Evolutionary conservation across 495 filamentous ascomycete genomes (phyloP), one percentile per base, ranked within the genome.

Genomic region (Penicillium chermesinum): DNA sequence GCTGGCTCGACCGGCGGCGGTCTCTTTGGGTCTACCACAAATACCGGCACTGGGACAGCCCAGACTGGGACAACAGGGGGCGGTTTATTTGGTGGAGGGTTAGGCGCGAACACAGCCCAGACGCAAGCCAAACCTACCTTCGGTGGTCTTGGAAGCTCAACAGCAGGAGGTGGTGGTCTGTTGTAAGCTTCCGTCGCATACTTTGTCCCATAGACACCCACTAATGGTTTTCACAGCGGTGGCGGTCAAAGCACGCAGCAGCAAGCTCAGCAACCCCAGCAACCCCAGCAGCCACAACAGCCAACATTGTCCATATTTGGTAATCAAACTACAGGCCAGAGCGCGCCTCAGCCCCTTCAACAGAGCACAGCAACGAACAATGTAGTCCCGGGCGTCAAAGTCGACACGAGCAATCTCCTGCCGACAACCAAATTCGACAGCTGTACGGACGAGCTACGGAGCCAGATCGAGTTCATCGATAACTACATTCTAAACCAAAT

Each of bases 381-480:
- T n/a, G 59, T 73, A 47, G 63, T 76, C 34, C 67, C 86, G 6
- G 88, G 89, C 6, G 87, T 89, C 14, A 83, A 84, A 44, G 82
- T 95, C 30, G 85, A 90, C 65, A 61, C 86, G 21, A 78, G 75
- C 62, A 84, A 88, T 59, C 73, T 96, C 17, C 78, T 86, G 9
- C 80, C 86, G 4, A 96, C 89, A 0, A 96, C 93, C 7, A 85
- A 93, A 46, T 96, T 89, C 70, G 83, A 85, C 62, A 91, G 95
- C 69, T 82, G 94, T 33, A 79, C 87, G 36, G 86, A 91, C 54
- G 79, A 85, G 30, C 70, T 96, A n/a, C 87, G 95, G 52, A 78
- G 78, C 39, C 63, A 86, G 38, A 85, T 98, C 36, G 79, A 86
- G 42, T 59, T 62, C 10, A 80, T 95, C 50, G 91, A 98, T 62